Conservation (phyloP, 352 stramenopile genomes). For the Globisporangium rhizosaccharum region DNA sequence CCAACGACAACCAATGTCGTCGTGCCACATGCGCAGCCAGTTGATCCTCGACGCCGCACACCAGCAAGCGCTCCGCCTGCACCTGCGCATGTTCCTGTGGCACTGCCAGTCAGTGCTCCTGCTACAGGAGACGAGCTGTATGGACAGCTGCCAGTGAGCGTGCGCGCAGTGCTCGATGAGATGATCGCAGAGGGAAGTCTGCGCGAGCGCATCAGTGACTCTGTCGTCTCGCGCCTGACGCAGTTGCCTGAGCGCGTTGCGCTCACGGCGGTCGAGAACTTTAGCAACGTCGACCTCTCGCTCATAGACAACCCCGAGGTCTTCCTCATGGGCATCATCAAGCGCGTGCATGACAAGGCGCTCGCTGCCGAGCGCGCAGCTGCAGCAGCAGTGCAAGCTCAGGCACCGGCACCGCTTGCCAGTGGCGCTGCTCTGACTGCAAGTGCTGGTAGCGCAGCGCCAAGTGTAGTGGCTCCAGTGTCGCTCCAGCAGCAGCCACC, state of each 20-base stretch:
- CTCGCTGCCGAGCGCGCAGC: slow-evolving; percentile 21
- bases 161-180: slow-evolving; percentile 46
- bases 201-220: slow-evolving; percentile 67
- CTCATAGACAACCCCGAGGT: slow-evolving; percentile 73
- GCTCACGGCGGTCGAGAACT: slow-evolving; percentile 66
- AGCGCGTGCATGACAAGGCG: slow-evolving; percentile 66
- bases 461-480: not conserved
- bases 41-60: slow-evolving; percentile 33
- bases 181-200: slow-evolving; percentile 50
- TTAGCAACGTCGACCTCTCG: slow-evolving; percentile 68
- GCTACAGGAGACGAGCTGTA: slow-evolving; percentile 33
- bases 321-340: slow-evolving; percentile 84
- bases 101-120: not conserved
- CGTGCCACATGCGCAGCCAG: not conserved
- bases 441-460: too few species aligned
- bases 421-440: not conserved
- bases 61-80: slow-evolving; percentile 14
- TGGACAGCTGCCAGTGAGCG: slow-evolving; percentile 37
- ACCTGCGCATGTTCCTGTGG: slow-evolving; percentile 5
- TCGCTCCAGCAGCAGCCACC: not conserved
- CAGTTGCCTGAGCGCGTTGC: slow-evolving; percentile 64
- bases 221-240: slow-evolving; percentile 60
- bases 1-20: not conserved
- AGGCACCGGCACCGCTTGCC: not conserved
- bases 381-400: not conserved